Base-by-base conservation (phyloP, 768 basidiomycete species). In the Boletus insuetus region DNA sequence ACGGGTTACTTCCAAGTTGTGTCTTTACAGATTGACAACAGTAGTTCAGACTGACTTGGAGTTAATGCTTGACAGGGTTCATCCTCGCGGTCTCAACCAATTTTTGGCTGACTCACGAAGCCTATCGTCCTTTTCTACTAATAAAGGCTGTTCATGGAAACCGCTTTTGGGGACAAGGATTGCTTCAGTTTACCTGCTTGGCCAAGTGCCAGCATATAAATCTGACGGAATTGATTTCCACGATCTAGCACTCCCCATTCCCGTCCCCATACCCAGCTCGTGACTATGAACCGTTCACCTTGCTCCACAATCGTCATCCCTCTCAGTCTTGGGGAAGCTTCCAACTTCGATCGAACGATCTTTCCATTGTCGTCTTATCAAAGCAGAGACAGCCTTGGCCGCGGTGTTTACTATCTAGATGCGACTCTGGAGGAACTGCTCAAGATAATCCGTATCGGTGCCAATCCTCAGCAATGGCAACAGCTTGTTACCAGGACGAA, bases 291-390 rank as follows among this genome's bases (percentile, higher is more conserved):
- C 32, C 13, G 54, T 16, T 13, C 44, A 20, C 40, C 5, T 11
- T 3, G 31, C 45, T 42, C 31, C 5, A 43, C 26, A 0, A 16
- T 62, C 20, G 2, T 62, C n/a, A 0, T 62, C 2, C 61, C 57
- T 4, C 1, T 62, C 1, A 0, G 16, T 8, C 57, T 63, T 44
- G 62, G 62, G 1, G 8, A 20, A 6, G 52, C 53, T 3, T 47
- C 54, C 4, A 8, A 13, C 32, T 59, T 52, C 24, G 22, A 64
- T 13, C 43, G 16, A 19, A 3, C 12, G 0, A 35, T 63, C 8
- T 63, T 57, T 17, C 61, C 62, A 16, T n/a, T 56, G 9, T 43
- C 19, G 19, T 42, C 34, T 19, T 49, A 31, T 44, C 22, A 2
- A 16, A 44, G 38, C 19, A 54, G n/a, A 42, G 40, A 26, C 14